A percentile compares a stretch with the other conserved stretches of the same genome.
Evolutionary conservation across 2,329 filamentous ascomycete species (phyloP).

Genomic region (Fusarium chuoi): DNA sequence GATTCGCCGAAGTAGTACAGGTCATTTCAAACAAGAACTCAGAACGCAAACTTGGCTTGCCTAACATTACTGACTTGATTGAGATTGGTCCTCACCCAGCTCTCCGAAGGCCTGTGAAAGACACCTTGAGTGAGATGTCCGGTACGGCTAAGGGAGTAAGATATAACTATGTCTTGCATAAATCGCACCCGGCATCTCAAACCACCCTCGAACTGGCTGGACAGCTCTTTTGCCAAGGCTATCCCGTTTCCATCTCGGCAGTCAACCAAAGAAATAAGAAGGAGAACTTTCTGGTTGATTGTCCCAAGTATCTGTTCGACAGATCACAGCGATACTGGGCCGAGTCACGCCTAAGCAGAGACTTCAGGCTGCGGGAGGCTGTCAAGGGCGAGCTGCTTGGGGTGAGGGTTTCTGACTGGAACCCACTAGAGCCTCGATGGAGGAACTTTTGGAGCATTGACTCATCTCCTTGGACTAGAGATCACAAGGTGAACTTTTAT

Average conservation of each 20-base stretch:
- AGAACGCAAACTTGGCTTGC: not conserved
- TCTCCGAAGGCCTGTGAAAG: slow-evolving; percentile 25
- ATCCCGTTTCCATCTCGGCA: not conserved
- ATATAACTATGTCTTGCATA: not conserved
- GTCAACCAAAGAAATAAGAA: not conserved
- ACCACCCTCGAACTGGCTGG: not conserved
- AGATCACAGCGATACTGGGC: slow-evolving; percentile 48
- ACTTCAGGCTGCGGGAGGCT: slow-evolving; percentile 45
- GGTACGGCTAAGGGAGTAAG: not conserved
- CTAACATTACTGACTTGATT: slow-evolving; percentile 7
- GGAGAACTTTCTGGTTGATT: not conserved
- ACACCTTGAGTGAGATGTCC: slow-evolving; percentile 9
- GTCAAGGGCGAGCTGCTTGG: slow-evolving; percentile 54
- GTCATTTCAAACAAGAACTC: not conserved
- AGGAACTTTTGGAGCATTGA: slow-evolving; percentile 37
- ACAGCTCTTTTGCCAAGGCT: not conserved
- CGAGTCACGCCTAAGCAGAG: slow-evolving; percentile 44
- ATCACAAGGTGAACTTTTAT: slow-evolving; percentile 45
- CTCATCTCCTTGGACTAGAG: slow-evolving; percentile 50
- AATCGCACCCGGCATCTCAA: not conserved
- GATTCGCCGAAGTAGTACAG: slow-evolving; percentile 48
- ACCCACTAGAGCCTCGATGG: slow-evolving; percentile 42
- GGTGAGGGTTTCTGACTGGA: slow-evolving; percentile 30
- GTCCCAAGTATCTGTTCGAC: slow-evolving; percentile 3
- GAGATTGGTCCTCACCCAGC: slow-evolving; percentile 42